phyloP scores from a whole-genome alignment of 768 basidiomycete genomes.

The Termitomyces sp. region DNA sequence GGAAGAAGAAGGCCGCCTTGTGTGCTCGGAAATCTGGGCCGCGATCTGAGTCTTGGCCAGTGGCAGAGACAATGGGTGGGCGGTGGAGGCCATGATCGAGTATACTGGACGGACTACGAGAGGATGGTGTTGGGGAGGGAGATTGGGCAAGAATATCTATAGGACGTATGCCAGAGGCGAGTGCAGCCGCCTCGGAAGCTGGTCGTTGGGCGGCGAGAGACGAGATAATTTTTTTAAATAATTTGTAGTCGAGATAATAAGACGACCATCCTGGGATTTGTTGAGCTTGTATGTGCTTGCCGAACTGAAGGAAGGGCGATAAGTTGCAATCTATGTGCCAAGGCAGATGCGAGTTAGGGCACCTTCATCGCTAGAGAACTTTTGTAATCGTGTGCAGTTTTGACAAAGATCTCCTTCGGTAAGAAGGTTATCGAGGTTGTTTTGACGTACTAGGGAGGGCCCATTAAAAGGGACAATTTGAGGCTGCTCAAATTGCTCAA shows the following conservation, averaged over 20 bases:
- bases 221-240: constrained; percentile 96
- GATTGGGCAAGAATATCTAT: constrained; percentile 36
- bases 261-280: constrained; percentile 96
- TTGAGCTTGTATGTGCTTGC: constrained; percentile 94
- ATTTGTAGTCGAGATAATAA: constrained; percentile 98
- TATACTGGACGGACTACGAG: constrained; percentile 24
- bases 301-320: constrained; percentile 57
- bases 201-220: constrained; percentile 88
- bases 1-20: constrained; percentile 98
- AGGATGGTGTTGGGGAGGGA: constrained; percentile 21
- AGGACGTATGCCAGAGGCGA: constrained; percentile 79
- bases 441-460: neutral
- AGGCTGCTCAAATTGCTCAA: neutral
- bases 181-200: constrained; percentile 82
- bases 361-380: constrained; percentile 19
- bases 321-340: constrained; percentile 5
- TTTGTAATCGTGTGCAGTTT: constrained; percentile 11
- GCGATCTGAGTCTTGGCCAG: constrained; percentile 63
- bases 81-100: constrained; percentile 38
- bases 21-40: constrained; percentile 89
- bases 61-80: constrained; percentile 55
- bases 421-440: neutral
- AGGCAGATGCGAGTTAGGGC: constrained; percentile 1
- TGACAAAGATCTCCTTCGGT: constrained; percentile 8
- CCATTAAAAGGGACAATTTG: constrained; percentile 6